Percentiles rank a stretch among this genome's conserved stretches.
phyloP scores from a whole-genome alignment of 2,329 filamentous ascomycete species.

The Colletotrichum trifolii region DNA sequence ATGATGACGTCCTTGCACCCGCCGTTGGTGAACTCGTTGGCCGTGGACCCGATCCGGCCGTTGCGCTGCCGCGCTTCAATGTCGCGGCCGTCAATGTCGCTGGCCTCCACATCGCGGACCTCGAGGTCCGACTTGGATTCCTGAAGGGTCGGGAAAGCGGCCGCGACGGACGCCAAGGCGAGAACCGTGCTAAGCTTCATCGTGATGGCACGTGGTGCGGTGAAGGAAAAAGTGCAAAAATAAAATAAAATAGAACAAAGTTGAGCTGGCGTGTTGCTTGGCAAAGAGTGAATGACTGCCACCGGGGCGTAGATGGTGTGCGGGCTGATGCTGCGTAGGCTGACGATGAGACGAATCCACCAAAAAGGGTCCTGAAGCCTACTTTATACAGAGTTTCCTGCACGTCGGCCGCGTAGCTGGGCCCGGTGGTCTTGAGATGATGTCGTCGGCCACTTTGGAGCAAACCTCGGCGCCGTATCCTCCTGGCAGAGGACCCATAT shows the following conservation, averaged over 20 bases:
- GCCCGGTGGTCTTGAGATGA: conserved; percentile 23
- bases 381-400: conserved; percentile 32
- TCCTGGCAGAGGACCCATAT: neutral
- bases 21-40: conserved; percentile 40
- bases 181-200: conserved; percentile 37
- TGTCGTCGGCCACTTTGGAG: neutral
- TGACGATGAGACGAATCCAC: conserved; percentile 21
- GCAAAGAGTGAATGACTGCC: conserved; percentile 29
- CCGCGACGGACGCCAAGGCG: conserved; percentile 34
- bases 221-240: neutral
- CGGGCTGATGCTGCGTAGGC: conserved; percentile 14
- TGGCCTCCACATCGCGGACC: conserved; percentile 29
- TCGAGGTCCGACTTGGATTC: conserved; percentile 13
- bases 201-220: neutral
- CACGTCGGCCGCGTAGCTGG: conserved; percentile 7
- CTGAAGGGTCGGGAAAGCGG: conserved; percentile 32
- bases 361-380: neutral
- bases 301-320: conserved; percentile 27
- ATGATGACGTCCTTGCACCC: conserved; percentile 42
- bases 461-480: conserved; percentile 25
- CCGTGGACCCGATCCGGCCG: conserved; percentile 34
- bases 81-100: conserved; percentile 32
- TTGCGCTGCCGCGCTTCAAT: conserved; percentile 36
- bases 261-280: conserved; percentile 11
- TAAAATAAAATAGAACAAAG: conserved; percentile 8